These are phyloP conservation scores for Crithidia expoeki DNA, from an alignment of 208 protist species.

Conservation along the genomic window DNA sequence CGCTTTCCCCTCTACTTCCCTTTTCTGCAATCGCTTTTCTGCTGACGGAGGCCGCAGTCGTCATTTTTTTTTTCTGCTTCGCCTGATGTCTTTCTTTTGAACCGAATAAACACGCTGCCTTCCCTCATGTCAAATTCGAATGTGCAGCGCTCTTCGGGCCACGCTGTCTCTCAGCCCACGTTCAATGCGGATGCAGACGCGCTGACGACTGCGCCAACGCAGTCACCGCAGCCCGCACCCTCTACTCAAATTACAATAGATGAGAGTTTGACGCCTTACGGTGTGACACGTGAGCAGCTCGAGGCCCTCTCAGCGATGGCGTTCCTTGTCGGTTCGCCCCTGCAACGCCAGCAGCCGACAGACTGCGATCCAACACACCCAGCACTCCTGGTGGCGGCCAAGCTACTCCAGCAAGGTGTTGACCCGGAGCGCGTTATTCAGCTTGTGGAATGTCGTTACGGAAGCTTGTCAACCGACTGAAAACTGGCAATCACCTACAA, in stretches of 20 bases:
- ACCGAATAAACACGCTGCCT: no score
- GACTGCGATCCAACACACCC: constrained; percentile 26
- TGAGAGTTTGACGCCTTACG: constrained; percentile 14
- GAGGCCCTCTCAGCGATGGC: constrained; percentile 69
- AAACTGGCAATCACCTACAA: neutral
- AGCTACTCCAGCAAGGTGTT: constrained; percentile 64
- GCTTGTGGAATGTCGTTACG: constrained; percentile 47
- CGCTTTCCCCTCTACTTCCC: no score
- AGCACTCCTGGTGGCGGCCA: constrained; percentile 31
- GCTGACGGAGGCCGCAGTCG: no score
- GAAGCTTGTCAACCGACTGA: neutral
- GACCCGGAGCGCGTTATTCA: constrained; percentile 67
- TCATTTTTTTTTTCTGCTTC: no score
- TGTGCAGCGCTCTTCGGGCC: no score
- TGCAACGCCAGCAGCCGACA: constrained; percentile 56
- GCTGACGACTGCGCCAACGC: neutral
- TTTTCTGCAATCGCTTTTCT: no score
- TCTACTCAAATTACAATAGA: neutral
- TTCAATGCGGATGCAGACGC: neutral
- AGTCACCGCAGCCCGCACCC: neutral
- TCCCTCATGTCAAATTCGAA: no score
- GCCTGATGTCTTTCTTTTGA: no score
- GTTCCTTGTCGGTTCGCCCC: constrained; percentile 67
- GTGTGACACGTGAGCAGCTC: constrained; percentile 29
- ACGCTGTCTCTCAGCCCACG: no score